A percentile compares a stretch with the other conserved stretches of the same genome.
Evolutionary conservation across 164 flowering plant species (phyloP).

Genomic region (Nymphaea colorata): DNA sequence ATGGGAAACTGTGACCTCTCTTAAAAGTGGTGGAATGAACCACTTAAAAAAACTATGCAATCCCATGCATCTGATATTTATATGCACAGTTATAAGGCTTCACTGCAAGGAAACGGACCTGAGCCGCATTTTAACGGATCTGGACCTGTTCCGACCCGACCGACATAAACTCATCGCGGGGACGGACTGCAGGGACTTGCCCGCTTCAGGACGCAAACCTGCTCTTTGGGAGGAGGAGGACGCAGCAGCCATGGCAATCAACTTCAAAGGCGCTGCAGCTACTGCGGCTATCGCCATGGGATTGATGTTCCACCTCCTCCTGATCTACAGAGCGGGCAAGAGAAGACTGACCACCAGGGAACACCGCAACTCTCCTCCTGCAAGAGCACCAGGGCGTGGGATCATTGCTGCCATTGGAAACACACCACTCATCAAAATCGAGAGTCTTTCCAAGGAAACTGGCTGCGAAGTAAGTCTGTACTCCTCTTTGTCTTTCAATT

Average conservation of each 20-base stretch:
- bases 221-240: not conserved
- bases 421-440: constrained; percentile 89
- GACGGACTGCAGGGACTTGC: not conserved
- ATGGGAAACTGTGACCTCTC: too few relatives aligned
- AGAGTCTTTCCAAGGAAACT: constrained; percentile 89
- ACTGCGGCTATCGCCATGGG: not conserved
- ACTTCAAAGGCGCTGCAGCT: not conserved
- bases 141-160: not conserved
- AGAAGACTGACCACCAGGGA: not conserved
- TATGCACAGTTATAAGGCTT: not conserved
- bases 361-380: not conserved
- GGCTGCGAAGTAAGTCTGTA: constrained; percentile 59
- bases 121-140: too few relatives aligned
- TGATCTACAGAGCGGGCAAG: not conserved
- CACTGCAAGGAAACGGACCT: not conserved
- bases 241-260: not conserved
- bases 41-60: too few relatives aligned
- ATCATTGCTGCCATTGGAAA: constrained; percentile 81
- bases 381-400: constrained; percentile 20
- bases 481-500: not conserved
- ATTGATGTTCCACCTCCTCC: not conserved
- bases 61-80: too few relatives aligned
- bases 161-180: not conserved
- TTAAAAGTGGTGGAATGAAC: too few relatives aligned
- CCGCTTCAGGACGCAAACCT: not conserved